Percentiles rank a stretch among this genome's conserved stretches.
These are phyloP conservation scores for Macrocystidia cucumis DNA, from an alignment of 1,284 basidiomycete species.

Conservation along the genomic window DNA sequence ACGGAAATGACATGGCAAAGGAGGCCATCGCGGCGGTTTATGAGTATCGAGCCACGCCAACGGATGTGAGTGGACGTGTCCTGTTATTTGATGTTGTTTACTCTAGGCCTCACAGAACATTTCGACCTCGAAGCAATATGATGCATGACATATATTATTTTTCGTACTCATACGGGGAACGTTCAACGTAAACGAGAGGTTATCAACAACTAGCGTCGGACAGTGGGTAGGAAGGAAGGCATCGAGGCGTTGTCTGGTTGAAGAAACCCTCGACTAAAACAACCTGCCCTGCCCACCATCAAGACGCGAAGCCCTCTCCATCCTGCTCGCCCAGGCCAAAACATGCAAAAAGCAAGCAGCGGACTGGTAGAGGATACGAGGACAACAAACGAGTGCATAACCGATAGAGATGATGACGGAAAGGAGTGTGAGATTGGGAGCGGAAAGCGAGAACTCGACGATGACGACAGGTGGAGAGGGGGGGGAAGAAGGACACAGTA, in stretches of 20 bases:
- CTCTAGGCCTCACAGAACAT: conserved; percentile 14
- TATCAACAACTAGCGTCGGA: conserved; percentile 5
- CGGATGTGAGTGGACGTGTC: too few relatives aligned
- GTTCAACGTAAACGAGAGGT: conserved; percentile 5
- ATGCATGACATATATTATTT: too few relatives aligned
- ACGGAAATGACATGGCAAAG: conserved; percentile 65
- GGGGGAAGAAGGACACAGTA: conserved; percentile 13
- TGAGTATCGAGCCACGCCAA: too few relatives aligned
- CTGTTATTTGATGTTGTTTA: conserved; percentile 20
- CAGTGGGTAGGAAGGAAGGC: conserved; percentile 1
- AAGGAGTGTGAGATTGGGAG: conserved; percentile 18
- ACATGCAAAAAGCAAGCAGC: conserved; percentile 16
- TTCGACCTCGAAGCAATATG: too few relatives aligned
- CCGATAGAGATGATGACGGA: conserved; percentile 13
- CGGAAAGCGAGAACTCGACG: conserved; percentile 11
- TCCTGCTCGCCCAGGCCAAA: conserved; percentile 47
- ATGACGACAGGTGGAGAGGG: conserved; percentile 13
- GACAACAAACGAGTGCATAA: conserved; percentile 39
- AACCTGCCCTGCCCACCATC: conserved; percentile 12
- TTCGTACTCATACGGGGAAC: too few relatives aligned
- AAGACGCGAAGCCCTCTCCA: conserved; percentile 63
- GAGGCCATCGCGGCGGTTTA: conserved; percentile 29
- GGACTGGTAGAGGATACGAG: conserved; percentile 56
- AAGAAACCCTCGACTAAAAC: too few relatives aligned
- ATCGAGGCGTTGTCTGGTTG: too few relatives aligned